Conservation (phyloP, 2,329 filamentous ascomycete genomes). For the Aspergillus sp. region DNA sequence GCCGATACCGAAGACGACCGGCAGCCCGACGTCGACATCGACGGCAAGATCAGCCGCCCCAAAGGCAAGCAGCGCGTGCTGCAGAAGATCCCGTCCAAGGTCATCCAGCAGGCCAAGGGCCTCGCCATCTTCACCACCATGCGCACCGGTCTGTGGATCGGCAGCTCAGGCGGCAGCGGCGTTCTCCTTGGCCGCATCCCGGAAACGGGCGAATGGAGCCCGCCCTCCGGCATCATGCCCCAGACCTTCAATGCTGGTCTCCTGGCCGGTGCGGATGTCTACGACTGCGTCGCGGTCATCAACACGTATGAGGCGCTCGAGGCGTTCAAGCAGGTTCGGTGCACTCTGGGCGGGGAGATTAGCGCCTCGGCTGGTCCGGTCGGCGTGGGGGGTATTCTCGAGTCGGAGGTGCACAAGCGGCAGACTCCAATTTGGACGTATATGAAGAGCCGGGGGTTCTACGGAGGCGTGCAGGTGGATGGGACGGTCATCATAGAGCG, state of each 20-base stretch:
- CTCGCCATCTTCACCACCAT: slow-evolving; percentile 93
- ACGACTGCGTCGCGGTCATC: slow-evolving; percentile 89
- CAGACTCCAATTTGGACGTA: slow-evolving; percentile 72
- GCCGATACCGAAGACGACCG: slow-evolving; percentile 45
- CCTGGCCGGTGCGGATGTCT: slow-evolving; percentile 84
- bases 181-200: slow-evolving; percentile 69
- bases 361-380: slow-evolving; percentile 68
- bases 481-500: slow-evolving; percentile 80
- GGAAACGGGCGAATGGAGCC: slow-evolving; percentile 81
- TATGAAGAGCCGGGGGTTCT: slow-evolving; percentile 80
- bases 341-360: slow-evolving; percentile 74
- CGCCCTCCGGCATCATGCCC: slow-evolving; percentile 80
- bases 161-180: slow-evolving; percentile 81
- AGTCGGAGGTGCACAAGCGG: slow-evolving; percentile 58
- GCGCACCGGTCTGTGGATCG: slow-evolving; percentile 85
- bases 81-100: slow-evolving; percentile 76
- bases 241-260: slow-evolving; percentile 87
- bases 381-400: slow-evolving; percentile 62
- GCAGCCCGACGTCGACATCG: slow-evolving; percentile 32
- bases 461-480: slow-evolving; percentile 77
- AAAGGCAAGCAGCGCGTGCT: slow-evolving; percentile 55
- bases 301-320: slow-evolving; percentile 79
- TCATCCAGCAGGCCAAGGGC: slow-evolving; percentile 81
- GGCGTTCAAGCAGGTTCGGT: slow-evolving; percentile 67
- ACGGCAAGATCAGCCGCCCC: slow-evolving; percentile 43